Conservation (phyloP, 2,329 filamentous ascomycete species). For the Xylaria hypoxylon region DNA sequence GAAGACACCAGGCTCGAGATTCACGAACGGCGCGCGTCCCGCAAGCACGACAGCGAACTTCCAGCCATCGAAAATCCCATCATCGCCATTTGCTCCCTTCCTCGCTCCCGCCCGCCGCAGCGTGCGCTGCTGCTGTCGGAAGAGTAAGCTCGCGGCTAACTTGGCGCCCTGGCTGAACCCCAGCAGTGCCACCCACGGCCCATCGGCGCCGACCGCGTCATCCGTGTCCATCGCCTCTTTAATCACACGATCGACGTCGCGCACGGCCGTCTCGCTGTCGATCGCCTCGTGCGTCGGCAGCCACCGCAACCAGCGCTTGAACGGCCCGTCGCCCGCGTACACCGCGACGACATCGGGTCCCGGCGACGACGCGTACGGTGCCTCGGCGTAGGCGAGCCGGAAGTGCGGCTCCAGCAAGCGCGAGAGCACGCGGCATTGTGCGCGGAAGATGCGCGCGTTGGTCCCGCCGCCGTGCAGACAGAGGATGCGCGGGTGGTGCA, state of each 20-base stretch:
- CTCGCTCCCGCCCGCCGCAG: slow-evolving; percentile 23
- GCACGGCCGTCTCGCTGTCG: slow-evolving; percentile 58
- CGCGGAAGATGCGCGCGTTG: slow-evolving; percentile 75
- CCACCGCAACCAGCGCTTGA: slow-evolving; percentile 72
- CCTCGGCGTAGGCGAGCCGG: slow-evolving; percentile 79
- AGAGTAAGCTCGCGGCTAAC: slow-evolving; percentile 68
- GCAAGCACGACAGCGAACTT: slow-evolving; percentile 72
- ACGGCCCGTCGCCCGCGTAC: slow-evolving; percentile 75
- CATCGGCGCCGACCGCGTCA: slow-evolving; percentile 61
- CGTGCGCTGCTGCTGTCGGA: slow-evolving; percentile 68
- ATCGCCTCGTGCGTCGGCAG: slow-evolving; percentile 62
- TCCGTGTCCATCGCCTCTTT: slow-evolving; percentile 64
- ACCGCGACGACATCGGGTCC: slow-evolving; percentile 73
- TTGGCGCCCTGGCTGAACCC: slow-evolving; percentile 77
- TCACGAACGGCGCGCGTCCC: slow-evolving; percentile 70
- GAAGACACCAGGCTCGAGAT: slow-evolving; percentile 56
- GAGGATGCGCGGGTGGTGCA: slow-evolving; percentile 72
- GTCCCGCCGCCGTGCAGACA: slow-evolving; percentile 85
- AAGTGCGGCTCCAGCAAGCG: slow-evolving; percentile 65
- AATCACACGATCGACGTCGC: slow-evolving; percentile 56
- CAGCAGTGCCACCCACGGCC: slow-evolving; percentile 69
- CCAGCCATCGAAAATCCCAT: slow-evolving; percentile 56
- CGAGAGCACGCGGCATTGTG: slow-evolving; percentile 70
- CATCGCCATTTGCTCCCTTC: slow-evolving; percentile 26
- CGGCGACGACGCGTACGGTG: slow-evolving; percentile 71